phyloP scores from a whole-genome alignment of 139 green algal species.

The Chlamydomonas sphaeroides region DNA sequence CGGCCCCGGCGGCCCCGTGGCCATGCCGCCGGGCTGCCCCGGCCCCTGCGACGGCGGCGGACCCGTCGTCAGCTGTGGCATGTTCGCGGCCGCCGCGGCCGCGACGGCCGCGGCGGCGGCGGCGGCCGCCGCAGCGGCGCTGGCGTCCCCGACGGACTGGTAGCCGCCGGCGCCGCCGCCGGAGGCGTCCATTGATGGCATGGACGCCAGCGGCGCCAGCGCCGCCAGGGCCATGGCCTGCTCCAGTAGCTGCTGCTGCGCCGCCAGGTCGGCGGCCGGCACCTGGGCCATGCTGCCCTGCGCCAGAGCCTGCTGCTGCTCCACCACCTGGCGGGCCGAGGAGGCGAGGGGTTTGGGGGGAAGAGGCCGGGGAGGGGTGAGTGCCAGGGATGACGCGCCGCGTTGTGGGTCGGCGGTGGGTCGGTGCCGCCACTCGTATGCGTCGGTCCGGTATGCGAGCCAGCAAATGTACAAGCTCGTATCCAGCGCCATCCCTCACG shows the following conservation, averaged over 20 bases:
- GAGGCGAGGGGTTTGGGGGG: too few relatives aligned
- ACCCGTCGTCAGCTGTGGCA: too few relatives aligned
- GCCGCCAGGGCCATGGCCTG: conserved; percentile 33
- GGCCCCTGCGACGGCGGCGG: background rate
- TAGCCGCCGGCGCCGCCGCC: too few relatives aligned
- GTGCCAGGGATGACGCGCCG: too few relatives aligned
- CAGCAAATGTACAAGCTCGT: too few relatives aligned
- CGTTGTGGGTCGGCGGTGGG: too few relatives aligned
- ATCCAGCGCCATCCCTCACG: too few relatives aligned
- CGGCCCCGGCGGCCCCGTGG: too few relatives aligned
- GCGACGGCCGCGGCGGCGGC: conserved; percentile 6
- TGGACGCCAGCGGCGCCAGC: background rate
- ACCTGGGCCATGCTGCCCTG: too few relatives aligned
- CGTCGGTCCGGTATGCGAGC: too few relatives aligned
- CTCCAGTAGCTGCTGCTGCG: conserved; percentile 21
- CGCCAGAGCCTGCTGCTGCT: conserved; percentile 14
- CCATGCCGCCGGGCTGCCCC: background rate
- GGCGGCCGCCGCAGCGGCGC: background rate
- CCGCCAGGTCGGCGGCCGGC: background rate
- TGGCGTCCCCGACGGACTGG: background rate
- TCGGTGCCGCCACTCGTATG: too few relatives aligned
- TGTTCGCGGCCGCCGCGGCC: conserved; percentile 1
- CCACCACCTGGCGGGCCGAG: conserved; percentile 20
- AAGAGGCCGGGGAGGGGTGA: too few relatives aligned
- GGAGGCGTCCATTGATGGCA: conserved; percentile 15